Percentiles rank a stretch among this genome's conserved stretches.
Evolutionary conservation across 1,139 yeast genomes (phyloP).

Genomic region (Barnettozyma hawaiiensis): DNA sequence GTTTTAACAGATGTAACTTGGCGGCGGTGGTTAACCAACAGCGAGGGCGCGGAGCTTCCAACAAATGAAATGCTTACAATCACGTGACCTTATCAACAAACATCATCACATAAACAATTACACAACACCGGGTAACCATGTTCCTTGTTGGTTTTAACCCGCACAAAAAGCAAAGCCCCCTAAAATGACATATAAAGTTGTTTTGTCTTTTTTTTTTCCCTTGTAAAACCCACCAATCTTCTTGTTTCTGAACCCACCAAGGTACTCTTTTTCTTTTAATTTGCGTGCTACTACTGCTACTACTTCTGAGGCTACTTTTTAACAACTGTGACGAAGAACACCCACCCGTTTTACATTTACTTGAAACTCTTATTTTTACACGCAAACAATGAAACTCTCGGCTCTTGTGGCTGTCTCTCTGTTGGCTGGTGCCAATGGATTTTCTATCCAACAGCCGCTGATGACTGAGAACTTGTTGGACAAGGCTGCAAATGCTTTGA

Average conservation of each 20-base stretch:
- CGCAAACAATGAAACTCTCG: conserved; percentile 17
- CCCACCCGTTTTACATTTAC: too few species aligned
- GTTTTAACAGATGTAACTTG: too few species aligned
- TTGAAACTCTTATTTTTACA: too few species aligned
- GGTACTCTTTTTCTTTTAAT: neutral
- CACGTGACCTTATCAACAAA: conserved; percentile 10
- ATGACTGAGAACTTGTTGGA: conserved; percentile 26
- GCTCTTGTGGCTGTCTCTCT: conserved; percentile 16
- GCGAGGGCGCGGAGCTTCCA: too few species aligned
- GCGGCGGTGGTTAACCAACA: too few species aligned
- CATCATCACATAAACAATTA: too few species aligned
- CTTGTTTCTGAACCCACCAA: neutral
- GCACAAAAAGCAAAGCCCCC: too few species aligned
- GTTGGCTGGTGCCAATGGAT: conserved; percentile 20
- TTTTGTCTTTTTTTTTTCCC: neutral
- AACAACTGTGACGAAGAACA: too few species aligned
- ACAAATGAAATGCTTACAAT: neutral
- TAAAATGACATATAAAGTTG: neutral
- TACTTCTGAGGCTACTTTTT: too few species aligned
- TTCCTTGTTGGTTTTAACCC: neutral
- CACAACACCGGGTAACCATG: neutral
- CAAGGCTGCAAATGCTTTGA: conserved; percentile 35
- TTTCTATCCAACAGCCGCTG: conserved; percentile 29
- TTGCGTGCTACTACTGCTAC: neutral
- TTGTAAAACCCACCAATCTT: too few species aligned